Evolutionary conservation across 192 early-diverging fungal genomes (phyloP), one percentile per base, ranked within the genome.

Genomic region (Dissophora globulifera): DNA sequence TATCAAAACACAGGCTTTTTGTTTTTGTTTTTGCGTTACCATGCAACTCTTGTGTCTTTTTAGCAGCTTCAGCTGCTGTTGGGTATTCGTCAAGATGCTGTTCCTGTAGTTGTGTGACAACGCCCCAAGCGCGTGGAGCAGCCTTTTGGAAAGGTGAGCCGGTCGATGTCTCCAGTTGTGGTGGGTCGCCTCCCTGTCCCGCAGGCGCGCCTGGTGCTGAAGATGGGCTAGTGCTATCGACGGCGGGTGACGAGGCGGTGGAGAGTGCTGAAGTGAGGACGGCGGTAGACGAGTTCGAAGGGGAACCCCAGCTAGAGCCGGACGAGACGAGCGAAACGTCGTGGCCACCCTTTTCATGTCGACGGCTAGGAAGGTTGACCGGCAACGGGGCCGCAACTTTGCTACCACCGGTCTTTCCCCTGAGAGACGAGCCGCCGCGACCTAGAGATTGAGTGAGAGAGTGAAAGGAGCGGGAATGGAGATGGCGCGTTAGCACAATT

Each of bases 31-130:
- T 45, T n/a, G 6, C 16, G 4, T 45, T 64, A 74, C 70, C 70
- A 59, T 67, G 62, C 19, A 47, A 52, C 12, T 65, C 71, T 22
- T 61, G 57, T 16, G 26, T 16, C 52, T 67, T 76, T 54, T 76
- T 76, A 11, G 72, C 56, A n/a, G 72, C 72, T 40, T 76, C 72
- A 29, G 72, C 72, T n/a, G 72, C 72, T 42, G 72, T 76, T 4
- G 72, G 72, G 52, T 50, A 76, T 55, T 76, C 72, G 5, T 66
- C 72, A 4, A 61, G 50, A 33, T 52, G 35, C 8, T 61, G 57
- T 30, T 76, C 63, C 13, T 49, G 45, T 1, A 64, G 40, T 20
- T 58, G 58, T 7, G 57, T 50, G 5, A 76, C 58, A 8, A 55
- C 31, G 4, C 72, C 64, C 72, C 72, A 76, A 2, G 63, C 72